These are phyloP conservation scores for Sphenostylis stenocarpa DNA, from an alignment of 306 rosid genomes.

Conservation along the genomic window DNA sequence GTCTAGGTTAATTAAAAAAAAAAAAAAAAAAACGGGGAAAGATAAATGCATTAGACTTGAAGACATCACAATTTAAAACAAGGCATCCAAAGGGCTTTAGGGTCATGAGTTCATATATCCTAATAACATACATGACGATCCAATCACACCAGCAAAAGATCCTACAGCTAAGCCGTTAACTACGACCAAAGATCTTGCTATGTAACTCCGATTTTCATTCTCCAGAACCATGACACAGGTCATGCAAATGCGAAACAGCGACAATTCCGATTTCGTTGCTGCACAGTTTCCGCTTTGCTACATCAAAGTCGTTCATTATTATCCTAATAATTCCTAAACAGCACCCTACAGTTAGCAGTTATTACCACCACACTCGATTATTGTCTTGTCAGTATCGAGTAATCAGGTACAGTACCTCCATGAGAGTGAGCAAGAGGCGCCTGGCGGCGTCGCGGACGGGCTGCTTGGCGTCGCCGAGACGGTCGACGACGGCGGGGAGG, in stretches of 20 bases:
- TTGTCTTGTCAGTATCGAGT: background rate
- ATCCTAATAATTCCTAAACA: background rate
- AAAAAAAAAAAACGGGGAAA: background rate
- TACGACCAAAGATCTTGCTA: background rate
- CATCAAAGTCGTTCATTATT: background rate
- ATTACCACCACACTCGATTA: background rate
- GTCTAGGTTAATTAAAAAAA: background rate
- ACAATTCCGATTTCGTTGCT: background rate
- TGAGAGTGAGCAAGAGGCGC: slow-evolving; percentile 88
- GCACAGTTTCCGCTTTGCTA: background rate
- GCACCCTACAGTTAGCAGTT: background rate
- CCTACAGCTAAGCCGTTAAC: background rate
- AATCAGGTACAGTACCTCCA: slow-evolving; percentile 60
- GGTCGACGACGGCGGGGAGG: slow-evolving; percentile 93
- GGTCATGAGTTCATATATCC: background rate
- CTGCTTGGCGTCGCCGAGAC: slow-evolving; percentile 94
- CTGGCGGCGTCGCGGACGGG: slow-evolving; percentile 97
- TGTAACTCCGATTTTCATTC: background rate
- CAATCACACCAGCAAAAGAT: background rate
- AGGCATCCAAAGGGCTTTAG: background rate
- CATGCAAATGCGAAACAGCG: slow-evolving; percentile 4
- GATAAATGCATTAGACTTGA: slow-evolving; percentile 1
- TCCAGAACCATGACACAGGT: background rate
- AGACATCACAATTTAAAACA: background rate
- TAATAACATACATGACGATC: background rate